These are phyloP conservation scores for Sanghuangporus baumii DNA, from an alignment of 1,284 basidiomycete species.

Conservation along the genomic window DNA sequence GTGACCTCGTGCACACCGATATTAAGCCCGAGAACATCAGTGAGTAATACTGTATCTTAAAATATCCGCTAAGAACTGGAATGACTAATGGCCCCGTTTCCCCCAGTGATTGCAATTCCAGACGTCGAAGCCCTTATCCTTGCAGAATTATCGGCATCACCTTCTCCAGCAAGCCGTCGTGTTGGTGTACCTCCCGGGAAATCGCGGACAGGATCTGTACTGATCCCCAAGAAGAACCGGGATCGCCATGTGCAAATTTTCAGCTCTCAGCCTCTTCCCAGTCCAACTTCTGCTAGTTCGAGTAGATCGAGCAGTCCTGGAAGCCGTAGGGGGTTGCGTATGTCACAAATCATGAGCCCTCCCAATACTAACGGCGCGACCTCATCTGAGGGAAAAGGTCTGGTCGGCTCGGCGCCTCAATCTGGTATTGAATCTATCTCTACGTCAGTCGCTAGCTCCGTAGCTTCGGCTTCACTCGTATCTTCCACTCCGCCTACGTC, in stretches of 20 bases:
- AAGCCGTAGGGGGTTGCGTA: slow-evolving; percentile 29
- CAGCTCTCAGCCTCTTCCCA: slow-evolving; percentile 64
- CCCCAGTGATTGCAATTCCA: slow-evolving; percentile 70
- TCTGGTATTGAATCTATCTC: slow-evolving; percentile 9
- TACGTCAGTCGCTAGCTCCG: slow-evolving; percentile 19
- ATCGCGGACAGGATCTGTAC: slow-evolving; percentile 45
- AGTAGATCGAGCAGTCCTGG: slow-evolving; percentile 40
- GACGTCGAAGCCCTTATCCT: slow-evolving; percentile 68
- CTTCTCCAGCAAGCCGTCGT: slow-evolving; percentile 61
- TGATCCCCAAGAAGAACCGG: slow-evolving; percentile 49
- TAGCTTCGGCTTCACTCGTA: slow-evolving; percentile 22
- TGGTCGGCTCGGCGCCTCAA: slow-evolving; percentile 9
- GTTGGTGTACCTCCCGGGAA: slow-evolving; percentile 63
- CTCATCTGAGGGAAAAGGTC: not conserved
- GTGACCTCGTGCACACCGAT: slow-evolving; percentile 83
- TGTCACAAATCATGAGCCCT: slow-evolving; percentile 23
- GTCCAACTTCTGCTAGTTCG: slow-evolving; percentile 41
- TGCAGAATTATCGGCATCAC: slow-evolving; percentile 57
- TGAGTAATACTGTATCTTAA: slow-evolving; percentile 35
- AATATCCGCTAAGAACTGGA: slow-evolving; percentile 10
- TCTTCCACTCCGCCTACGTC: slow-evolving; percentile 29
- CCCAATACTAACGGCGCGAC: slow-evolving; percentile 6
- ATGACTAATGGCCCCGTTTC: slow-evolving; percentile 9
- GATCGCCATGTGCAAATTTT: slow-evolving; percentile 72
- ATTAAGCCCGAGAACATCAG: slow-evolving; percentile 93